Conservation (phyloP, 805 yeast species). For the Yueomyces sp. region DNA sequence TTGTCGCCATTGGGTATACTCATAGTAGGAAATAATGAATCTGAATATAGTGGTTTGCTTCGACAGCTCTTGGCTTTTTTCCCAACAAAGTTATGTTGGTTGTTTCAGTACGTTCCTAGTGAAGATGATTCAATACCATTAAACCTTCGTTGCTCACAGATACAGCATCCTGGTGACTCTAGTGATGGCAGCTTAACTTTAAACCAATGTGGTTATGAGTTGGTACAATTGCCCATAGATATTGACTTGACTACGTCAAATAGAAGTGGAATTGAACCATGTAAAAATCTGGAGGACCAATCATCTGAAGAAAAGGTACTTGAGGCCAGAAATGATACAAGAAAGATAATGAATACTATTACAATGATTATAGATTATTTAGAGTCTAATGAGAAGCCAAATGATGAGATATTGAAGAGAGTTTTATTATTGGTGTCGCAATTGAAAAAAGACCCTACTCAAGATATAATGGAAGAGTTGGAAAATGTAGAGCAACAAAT, state of each 20-base stretch:
- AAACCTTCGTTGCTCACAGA: background rate
- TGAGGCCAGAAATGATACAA: background rate
- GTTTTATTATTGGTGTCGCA: conserved; percentile 11
- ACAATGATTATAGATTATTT: conserved; percentile 12
- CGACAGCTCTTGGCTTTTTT: background rate
- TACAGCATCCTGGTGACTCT: background rate
- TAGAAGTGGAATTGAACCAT: background rate
- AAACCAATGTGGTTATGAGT: background rate
- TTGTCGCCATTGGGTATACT: conserved; percentile 3
- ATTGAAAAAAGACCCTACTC: conserved; percentile 10
- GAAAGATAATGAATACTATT: conserved; percentile 6
- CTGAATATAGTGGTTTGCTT: conserved; percentile 3
- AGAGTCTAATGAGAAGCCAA: conserved; percentile 1
- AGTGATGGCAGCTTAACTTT: background rate
- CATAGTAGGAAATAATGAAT: conserved; percentile 4
- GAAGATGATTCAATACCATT: background rate
- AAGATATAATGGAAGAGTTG: conserved; percentile 15
- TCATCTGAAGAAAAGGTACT: background rate
- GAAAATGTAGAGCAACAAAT: conserved; percentile 17
- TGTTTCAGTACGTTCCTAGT: conserved; percentile 7
- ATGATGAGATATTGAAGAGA: conserved; percentile 7
- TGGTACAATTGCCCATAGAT: background rate
- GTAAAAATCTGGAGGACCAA: background rate
- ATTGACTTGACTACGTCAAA: background rate
- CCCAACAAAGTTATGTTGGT: background rate